phyloP scores from a whole-genome alignment of 2,329 filamentous ascomycete species.

The Aspergillus persii region DNA sequence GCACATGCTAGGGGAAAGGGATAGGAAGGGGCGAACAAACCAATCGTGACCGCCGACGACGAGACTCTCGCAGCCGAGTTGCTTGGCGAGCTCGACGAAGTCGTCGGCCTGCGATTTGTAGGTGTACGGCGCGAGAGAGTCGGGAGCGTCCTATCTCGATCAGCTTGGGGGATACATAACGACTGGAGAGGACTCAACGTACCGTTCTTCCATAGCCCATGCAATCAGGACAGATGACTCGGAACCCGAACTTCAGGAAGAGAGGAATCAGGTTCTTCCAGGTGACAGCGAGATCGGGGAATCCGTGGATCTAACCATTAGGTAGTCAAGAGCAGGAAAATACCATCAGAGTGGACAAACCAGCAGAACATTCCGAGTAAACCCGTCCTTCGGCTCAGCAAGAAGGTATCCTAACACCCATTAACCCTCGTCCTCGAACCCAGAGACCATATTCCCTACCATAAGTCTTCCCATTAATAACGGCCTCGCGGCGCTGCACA shows the following conservation, averaged over 20 bases:
- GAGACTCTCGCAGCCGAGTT: slow-evolving; percentile 5
- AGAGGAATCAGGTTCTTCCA: slow-evolving; percentile 6
- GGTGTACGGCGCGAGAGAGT: slow-evolving; percentile 1
- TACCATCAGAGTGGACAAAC: not conserved
- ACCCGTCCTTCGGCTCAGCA: slow-evolving; percentile 4
- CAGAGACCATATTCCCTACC: not conserved
- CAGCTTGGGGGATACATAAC: not conserved
- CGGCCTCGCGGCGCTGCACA: not conserved
- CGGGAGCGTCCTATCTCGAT: slow-evolving; percentile 2
- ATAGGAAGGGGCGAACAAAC: not conserved
- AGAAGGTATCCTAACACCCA: slow-evolving; percentile 2
- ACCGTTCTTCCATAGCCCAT: slow-evolving; percentile 8
- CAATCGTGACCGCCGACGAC: slow-evolving; percentile 8
- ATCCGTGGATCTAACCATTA: slow-evolving; percentile 6
- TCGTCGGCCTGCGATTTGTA: slow-evolving; percentile 6
- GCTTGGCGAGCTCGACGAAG: slow-evolving; percentile 1
- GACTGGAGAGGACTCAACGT: not conserved
- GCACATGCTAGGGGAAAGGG: not conserved
- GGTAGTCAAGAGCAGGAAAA: not conserved
- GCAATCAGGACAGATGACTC: slow-evolving; percentile 6
- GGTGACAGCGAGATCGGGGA: slow-evolving; percentile 5
- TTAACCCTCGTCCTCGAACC: not conserved
- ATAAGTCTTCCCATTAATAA: slow-evolving; percentile 6
- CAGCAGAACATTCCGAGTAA: slow-evolving; percentile 3
- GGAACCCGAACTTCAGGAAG: slow-evolving; percentile 5